Base-by-base conservation (phyloP, 2,329 filamentous ascomycete genomes). In the Fusarium beomiforme region DNA sequence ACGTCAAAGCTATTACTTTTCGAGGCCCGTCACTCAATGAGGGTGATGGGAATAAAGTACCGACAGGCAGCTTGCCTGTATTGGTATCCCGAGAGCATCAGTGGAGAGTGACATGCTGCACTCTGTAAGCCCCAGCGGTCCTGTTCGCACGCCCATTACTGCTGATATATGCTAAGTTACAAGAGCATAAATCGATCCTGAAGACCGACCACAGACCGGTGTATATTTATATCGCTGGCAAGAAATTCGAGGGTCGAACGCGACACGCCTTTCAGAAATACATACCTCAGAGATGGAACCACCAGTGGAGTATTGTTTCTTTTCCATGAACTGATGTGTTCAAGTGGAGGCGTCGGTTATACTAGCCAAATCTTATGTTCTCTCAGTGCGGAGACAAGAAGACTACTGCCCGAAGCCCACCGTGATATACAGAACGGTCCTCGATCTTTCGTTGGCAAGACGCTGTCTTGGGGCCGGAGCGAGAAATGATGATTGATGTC, bases 351-450 rank as follows among this genome's bases (percentile, higher is more conserved):
- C 55, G 29, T 67, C 50, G 56, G 50, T 53, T 49, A 56, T 57
- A 24, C 57, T 70, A 72, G 69, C 53, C 65, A 54, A 72, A 72
- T 61, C 53, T 72, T 72, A 33, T 64, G 37, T 64, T 29, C 44
- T 72, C 39, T 31, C 43, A 64, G 41, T 58, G 69, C 49, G 43
- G 65, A 63, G 49, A 72, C 47, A 37, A 36, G 19, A 44, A 36
- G 24, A 36, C 33, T 50, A 54, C 49, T 36, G 44, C 26, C 51
- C 36, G 47, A 36, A 34, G 54, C 26, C 59, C 43, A 56, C 53
- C 57, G 24, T 41, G 39, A 46, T 55, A 51, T 51, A 36, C 41
- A 41, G 12, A 33, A 53, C 46, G 16, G 24, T 26, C 59, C 56
- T 56, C 31, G 31, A 60, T 57, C 43, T 69, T 29, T 26, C 19